Base-by-base conservation (phyloP, 345 rosid species). In the Aurinia saxatilis region DNA sequence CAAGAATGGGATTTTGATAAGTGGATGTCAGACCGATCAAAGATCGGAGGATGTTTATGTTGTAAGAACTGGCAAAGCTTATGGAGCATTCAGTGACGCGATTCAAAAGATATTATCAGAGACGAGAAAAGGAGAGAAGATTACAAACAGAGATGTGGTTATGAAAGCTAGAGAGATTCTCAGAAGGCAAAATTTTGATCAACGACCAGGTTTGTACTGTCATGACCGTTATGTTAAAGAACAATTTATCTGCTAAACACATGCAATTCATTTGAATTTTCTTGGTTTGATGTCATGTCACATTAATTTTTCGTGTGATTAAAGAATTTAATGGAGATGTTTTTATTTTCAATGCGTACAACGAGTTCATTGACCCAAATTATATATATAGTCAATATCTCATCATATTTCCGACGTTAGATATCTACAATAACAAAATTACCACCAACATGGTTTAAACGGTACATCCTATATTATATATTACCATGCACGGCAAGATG, bases 191-290 rank as follows among this genome's bases (percentile, higher is more conserved):
- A 66, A 60, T n/a, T 81, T 69, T 73, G 66, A 53, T 41, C 86
- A 81, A 73, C 74, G 51, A 57, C 86, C 86, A 4, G 86, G 86
- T 16, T 81, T 81, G 48, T 81, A 81, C 68, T 81, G 86, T 53
- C 41, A 68, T 40, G 79, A 79, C 50, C 21, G 52, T 50, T 79
- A 57, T 56, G 66, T 66, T 55, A 72, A 79, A 25, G 56, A 56
- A 40, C 46, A 79, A 10, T 81, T 78, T 35, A 75, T 78, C 37
- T 71, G 82, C 35, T 71, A 71, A 70, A 16, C 12, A 12, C 48
- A 14, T 17, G 10, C n/a, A 38, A 5, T 7, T 13, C 13, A 21
- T 9, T 33, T 11, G 8, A 27, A 27, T 27, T 2, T 16, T 35
- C 49, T 29, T 19, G 30, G 1, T 41, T 36, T 27, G 30, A 27